Evolutionary conservation across 306 rosid species (phyloP).

Genomic region (Trifolium repens): DNA sequence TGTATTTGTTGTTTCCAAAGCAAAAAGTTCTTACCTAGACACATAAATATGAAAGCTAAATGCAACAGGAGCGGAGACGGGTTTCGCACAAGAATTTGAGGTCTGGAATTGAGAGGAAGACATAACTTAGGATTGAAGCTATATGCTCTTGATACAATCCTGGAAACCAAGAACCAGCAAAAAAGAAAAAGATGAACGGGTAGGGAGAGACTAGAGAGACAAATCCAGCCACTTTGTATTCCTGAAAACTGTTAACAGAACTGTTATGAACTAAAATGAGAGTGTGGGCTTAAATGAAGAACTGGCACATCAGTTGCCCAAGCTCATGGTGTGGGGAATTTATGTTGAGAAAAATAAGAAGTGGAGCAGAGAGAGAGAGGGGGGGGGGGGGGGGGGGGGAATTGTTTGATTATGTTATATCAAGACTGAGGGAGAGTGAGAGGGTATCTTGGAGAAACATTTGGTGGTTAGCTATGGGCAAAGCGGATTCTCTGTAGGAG

Average conservation of each 20-base stretch:
- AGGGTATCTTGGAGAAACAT: neutral
- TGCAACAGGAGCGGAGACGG: neutral
- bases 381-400: neutral
- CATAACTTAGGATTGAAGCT: neutral
- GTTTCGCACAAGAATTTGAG: neutral
- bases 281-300: neutral
- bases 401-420: neutral
- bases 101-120: neutral
- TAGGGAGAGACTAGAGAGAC: neutral
- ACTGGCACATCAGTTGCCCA: neutral
- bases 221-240: neutral
- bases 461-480: neutral
- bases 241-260: neutral
- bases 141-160: neutral
- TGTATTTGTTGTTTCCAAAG: constrained; percentile 2
- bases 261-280: neutral
- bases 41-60: neutral
- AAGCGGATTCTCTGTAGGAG: neutral
- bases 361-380: neutral
- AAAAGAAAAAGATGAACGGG: neutral
- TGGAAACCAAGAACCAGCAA: neutral
- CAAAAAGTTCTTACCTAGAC: neutral
- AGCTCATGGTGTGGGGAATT: neutral
- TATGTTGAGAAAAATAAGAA: neutral
- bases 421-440: neutral